Percentiles rank a stretch among this genome's conserved stretches.
phyloP scores from a whole-genome alignment of 257 asterid genomes.

The Gentiana dahurica region DNA sequence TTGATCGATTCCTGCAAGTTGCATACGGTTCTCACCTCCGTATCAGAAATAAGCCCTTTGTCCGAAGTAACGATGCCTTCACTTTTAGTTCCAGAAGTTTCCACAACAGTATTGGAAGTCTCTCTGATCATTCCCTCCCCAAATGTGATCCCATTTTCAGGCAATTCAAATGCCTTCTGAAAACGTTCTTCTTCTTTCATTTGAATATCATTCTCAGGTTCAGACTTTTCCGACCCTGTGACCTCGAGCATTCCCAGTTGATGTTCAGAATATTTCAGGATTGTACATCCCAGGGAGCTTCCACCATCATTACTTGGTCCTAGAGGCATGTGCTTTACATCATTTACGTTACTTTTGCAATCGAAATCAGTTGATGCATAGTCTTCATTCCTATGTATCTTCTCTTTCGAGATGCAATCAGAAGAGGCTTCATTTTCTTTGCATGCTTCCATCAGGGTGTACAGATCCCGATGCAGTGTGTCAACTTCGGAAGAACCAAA shows the following conservation, averaged over 20 bases:
- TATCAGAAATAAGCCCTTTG: constrained; percentile 14
- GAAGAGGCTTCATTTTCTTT: constrained; percentile 31
- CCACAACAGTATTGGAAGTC: constrained; percentile 14
- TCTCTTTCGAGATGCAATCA: constrained; percentile 12
- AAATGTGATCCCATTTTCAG: constrained; percentile 21
- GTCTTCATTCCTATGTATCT: constrained; percentile 11
- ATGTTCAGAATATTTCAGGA: not conserved
- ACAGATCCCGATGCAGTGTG: constrained; percentile 67
- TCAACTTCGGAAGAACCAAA: constrained; percentile 34
- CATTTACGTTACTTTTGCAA: constrained; percentile 1
- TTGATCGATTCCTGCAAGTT: constrained; percentile 26
- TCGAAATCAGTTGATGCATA: constrained; percentile 2
- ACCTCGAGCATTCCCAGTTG: constrained; percentile 8
- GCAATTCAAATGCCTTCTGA: constrained; percentile 19
- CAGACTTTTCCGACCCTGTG: constrained; percentile 13
- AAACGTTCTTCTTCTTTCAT: constrained; percentile 11
- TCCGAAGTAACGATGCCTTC: constrained; percentile 11
- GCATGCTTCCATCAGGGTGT: constrained; percentile 68
- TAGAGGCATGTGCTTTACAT: constrained; percentile 2
- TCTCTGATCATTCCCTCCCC: constrained; percentile 8
- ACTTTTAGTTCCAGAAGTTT: constrained; percentile 16
- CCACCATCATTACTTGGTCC: constrained; percentile 1
- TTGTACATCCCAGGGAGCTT: not conserved
- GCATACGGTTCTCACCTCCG: constrained; percentile 9
- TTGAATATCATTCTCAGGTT: constrained; percentile 8